phyloP scores from a whole-genome alignment of 2,329 filamentous ascomycete species.

The Torrubiellomyces zombiae region DNA sequence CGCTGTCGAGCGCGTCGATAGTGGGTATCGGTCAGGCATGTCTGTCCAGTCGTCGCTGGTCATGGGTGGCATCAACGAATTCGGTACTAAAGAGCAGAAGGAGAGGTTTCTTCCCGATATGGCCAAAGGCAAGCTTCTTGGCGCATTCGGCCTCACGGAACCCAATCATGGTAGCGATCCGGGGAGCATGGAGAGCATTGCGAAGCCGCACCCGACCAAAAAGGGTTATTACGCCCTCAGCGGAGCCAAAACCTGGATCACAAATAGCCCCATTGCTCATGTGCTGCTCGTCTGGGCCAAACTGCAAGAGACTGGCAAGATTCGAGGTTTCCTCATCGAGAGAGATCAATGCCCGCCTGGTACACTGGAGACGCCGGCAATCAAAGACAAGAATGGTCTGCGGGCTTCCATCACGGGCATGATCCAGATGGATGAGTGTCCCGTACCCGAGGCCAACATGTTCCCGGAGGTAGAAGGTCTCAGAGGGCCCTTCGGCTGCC shows the following conservation, averaged over 20 bases:
- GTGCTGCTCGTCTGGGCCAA: conserved; percentile 86
- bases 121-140: conserved; percentile 67
- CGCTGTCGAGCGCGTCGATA: conserved; percentile 81
- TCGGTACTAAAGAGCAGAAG: conserved; percentile 75
- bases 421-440: conserved; percentile 88
- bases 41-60: conserved; percentile 85
- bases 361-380: conserved; percentile 75
- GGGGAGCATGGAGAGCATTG: conserved; percentile 75
- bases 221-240: conserved; percentile 66
- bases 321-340: conserved; percentile 83
- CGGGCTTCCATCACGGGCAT: conserved; percentile 90
- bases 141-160: conserved; percentile 81
- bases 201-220: conserved; percentile 71
- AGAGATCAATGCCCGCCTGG: conserved; percentile 70
- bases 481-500: conserved; percentile 75
- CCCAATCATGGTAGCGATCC: conserved; percentile 88
- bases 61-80: conserved; percentile 84
- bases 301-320: conserved; percentile 79
- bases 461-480: conserved; percentile 81
- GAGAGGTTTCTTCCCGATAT: conserved; percentile 65
- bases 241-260: conserved; percentile 89
- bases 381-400: conserved; percentile 92
- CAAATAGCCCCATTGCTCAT: conserved; percentile 80
- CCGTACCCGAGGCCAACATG: conserved; percentile 83
- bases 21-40: conserved; percentile 83